Evolutionary conservation across 306 rosid species (phyloP).

Genomic region (Arachis stenosperma): DNA sequence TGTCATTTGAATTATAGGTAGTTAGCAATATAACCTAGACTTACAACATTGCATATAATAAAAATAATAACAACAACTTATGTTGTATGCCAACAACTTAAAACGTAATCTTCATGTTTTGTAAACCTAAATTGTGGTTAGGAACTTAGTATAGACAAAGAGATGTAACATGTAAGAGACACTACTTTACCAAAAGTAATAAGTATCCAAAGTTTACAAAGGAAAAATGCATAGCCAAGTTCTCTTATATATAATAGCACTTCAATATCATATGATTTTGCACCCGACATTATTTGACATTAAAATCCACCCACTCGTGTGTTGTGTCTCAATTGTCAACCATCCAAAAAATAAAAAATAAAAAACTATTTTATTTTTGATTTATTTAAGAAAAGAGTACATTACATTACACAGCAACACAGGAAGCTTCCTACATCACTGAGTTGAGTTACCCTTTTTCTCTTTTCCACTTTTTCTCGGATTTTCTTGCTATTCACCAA

Average conservation of each 20-base stretch:
- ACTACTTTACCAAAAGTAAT: background rate
- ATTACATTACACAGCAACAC: background rate
- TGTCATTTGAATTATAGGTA: too few relatives aligned
- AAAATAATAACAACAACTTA: too few relatives aligned
- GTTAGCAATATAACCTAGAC: too few relatives aligned
- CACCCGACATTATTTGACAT: background rate
- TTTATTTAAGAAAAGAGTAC: too few relatives aligned
- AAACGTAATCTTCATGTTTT: too few relatives aligned
- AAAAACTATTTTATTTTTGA: too few relatives aligned
- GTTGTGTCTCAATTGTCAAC: conserved; percentile 33
- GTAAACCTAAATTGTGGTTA: too few relatives aligned
- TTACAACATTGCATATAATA: too few relatives aligned
- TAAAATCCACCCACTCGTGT: conserved; percentile 38
- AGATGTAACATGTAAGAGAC: too few relatives aligned
- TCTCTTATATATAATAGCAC: background rate
- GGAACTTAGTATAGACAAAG: too few relatives aligned
- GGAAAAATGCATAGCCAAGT: background rate
- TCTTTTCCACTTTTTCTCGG: conserved; percentile 35
- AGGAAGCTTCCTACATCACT: conserved; percentile 76
- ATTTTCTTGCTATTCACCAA: conserved; percentile 35
- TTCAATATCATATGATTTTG: background rate
- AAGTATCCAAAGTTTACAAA: background rate
- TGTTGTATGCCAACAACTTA: too few relatives aligned
- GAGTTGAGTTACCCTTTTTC: conserved; percentile 44
- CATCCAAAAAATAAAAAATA: conserved; percentile 23